Evolutionary conservation across 2,329 filamentous ascomycete species (phyloP).

Genomic region (Xylaria sp.): DNA sequence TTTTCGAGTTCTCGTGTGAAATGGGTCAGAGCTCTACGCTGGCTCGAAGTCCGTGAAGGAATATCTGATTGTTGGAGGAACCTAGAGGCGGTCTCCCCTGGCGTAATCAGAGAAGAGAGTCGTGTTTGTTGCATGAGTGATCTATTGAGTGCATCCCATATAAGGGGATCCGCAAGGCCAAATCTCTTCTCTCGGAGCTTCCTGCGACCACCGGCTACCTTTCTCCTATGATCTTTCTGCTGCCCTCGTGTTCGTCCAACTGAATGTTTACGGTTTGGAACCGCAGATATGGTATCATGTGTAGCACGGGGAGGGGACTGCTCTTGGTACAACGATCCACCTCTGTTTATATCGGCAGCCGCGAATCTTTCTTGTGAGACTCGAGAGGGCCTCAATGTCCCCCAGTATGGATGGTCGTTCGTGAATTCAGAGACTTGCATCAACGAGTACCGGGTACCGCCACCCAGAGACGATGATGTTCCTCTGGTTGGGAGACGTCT

Average conservation of each 20-base stretch:
- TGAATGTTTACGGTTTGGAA: background rate
- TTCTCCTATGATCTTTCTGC: slow-evolving; percentile 17
- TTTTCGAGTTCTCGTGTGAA: slow-evolving; percentile 47
- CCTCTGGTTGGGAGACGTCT: slow-evolving; percentile 32
- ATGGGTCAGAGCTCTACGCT: slow-evolving; percentile 44
- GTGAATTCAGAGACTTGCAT: slow-evolving; percentile 31
- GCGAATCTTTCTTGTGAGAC: slow-evolving; percentile 5
- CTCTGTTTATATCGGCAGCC: background rate
- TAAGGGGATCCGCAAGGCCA: slow-evolving; percentile 41
- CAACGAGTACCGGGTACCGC: slow-evolving; percentile 25
- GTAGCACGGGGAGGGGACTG: background rate
- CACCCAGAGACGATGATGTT: slow-evolving; percentile 18
- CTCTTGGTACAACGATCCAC: background rate
- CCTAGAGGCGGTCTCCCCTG: slow-evolving; percentile 18
- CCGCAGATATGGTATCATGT: background rate
- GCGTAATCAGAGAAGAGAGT: slow-evolving; percentile 40
- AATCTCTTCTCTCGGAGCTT: slow-evolving; percentile 34
- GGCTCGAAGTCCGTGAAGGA: slow-evolving; percentile 48
- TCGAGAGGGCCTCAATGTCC: slow-evolving; percentile 28
- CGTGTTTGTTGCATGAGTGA: slow-evolving; percentile 50
- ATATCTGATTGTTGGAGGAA: slow-evolving; percentile 12
- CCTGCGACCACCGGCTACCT: slow-evolving; percentile 8
- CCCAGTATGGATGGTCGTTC: slow-evolving; percentile 33
- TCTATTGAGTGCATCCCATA: slow-evolving; percentile 49
- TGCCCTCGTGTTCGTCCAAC: slow-evolving; percentile 2